Conservation (phyloP, 257 asterid species). For the Salvia splendens region DNA sequence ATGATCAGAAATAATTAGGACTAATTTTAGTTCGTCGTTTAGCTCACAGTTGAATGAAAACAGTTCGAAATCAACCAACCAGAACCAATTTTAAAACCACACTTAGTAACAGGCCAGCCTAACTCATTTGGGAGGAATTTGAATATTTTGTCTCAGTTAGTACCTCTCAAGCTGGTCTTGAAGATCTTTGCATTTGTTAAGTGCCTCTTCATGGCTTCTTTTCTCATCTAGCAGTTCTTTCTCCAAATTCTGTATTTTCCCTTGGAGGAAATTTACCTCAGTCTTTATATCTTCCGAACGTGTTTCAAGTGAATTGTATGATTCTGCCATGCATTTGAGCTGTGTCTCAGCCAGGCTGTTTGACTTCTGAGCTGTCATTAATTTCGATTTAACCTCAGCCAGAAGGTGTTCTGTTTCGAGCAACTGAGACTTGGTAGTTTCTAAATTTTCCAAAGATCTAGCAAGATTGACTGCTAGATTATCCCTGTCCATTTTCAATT, state of each 20-base stretch:
- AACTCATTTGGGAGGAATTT: not conserved
- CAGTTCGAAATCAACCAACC: conserved; percentile 3
- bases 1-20: conserved; percentile 7
- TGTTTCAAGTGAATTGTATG: conserved; percentile 78
- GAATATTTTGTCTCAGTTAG: conserved; percentile 14
- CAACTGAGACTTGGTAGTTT: conserved; percentile 63
- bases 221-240: conserved; percentile 76
- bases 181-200: conserved; percentile 67
- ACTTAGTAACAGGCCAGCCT: not conserved
- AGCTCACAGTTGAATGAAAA: conserved; percentile 21
- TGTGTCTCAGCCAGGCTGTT: conserved; percentile 93
- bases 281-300: conserved; percentile 72
- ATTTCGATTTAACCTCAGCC: conserved; percentile 78
- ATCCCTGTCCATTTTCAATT: conserved; percentile 75
- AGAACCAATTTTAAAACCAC: not conserved
- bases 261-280: conserved; percentile 67
- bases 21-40: conserved; percentile 10
- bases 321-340: conserved; percentile 97
- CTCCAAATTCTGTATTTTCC: conserved; percentile 53
- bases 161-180: conserved; percentile 76
- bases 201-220: conserved; percentile 54
- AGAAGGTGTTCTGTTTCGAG: conserved; percentile 70
- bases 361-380: conserved; percentile 69
- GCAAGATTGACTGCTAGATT: conserved; percentile 63
- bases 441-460: conserved; percentile 55